phyloP scores from a whole-genome alignment of 2,329 filamentous ascomycete species.

The Curvularia verruculosa region DNA sequence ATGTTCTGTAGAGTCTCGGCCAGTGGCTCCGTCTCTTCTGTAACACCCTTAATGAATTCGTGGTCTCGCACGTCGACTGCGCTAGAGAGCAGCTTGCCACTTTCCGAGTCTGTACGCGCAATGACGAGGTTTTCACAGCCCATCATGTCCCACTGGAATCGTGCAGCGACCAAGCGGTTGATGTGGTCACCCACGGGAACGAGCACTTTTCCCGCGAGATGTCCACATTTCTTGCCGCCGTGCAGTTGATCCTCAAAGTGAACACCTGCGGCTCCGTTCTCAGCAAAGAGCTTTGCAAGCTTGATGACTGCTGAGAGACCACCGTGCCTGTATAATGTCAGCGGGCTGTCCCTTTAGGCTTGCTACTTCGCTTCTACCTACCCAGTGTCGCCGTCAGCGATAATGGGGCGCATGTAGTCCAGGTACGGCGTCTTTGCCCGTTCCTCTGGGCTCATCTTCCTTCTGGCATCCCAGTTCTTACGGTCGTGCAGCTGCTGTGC shows the following conservation, averaged over 20 bases:
- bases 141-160: conserved; percentile 99
- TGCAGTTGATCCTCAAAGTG: conserved; percentile 98
- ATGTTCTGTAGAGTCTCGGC: conserved; percentile 89
- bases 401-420: conserved; percentile 92
- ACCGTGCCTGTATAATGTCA: conserved; percentile 69
- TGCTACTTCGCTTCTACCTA: conserved; percentile 28
- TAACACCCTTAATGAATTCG: conserved; percentile 91
- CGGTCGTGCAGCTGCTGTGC: conserved; percentile 96
- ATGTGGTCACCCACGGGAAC: conserved; percentile 95
- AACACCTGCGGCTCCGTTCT: conserved; percentile 93
- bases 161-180: conserved; percentile 86
- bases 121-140: conserved; percentile 93
- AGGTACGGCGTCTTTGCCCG: conserved; percentile 78
- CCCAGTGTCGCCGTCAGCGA: conserved; percentile 94
- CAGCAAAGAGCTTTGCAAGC: conserved; percentile 94
- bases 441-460: conserved; percentile 76
- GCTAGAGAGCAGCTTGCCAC: conserved; percentile 85
- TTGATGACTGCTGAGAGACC: conserved; percentile 93
- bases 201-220: conserved; percentile 93
- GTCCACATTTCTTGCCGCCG: conserved; percentile 97
- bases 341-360: background rate
- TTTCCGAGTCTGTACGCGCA: conserved; percentile 93
- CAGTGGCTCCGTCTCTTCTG: conserved; percentile 78
- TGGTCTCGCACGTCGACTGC: conserved; percentile 94
- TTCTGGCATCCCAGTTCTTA: conserved; percentile 86